phyloP scores from a whole-genome alignment of 2,329 filamentous ascomycete genomes.

The Epichloe elymi region DNA sequence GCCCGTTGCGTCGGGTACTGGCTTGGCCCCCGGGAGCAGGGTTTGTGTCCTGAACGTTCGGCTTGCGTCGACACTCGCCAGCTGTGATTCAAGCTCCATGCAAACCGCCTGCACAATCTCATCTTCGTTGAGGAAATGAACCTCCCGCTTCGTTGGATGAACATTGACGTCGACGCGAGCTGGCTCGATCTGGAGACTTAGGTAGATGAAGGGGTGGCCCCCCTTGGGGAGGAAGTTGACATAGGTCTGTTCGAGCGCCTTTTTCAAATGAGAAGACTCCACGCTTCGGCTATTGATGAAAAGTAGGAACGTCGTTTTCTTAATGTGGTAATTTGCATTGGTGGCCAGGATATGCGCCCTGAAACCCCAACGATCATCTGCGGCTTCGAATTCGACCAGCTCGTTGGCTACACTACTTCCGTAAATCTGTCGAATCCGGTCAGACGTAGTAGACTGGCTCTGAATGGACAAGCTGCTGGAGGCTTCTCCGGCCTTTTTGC shows the following conservation, averaged over 20 bases:
- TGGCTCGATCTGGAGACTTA: slow-evolving; percentile 86
- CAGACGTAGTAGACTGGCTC: slow-evolving; percentile 55
- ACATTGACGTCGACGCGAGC: slow-evolving; percentile 92
- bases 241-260: slow-evolving; percentile 84
- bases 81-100: slow-evolving; percentile 59
- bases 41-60: slow-evolving; percentile 91
- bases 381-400: slow-evolving; percentile 59
- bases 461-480: slow-evolving; percentile 71
- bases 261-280: slow-evolving; percentile 78
- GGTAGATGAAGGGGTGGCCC: slow-evolving; percentile 79
- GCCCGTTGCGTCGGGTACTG: slow-evolving; percentile 13
- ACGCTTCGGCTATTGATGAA: slow-evolving; percentile 97
- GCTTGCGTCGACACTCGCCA: slow-evolving; percentile 83
- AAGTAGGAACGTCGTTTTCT: slow-evolving; percentile 72
- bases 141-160: slow-evolving; percentile 91
- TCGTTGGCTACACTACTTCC: slow-evolving; percentile 78
- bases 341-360: slow-evolving; percentile 68
- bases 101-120: slow-evolving; percentile 86
- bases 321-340: slow-evolving; percentile 90
- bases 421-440: slow-evolving; percentile 84
- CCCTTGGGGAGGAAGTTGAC: slow-evolving; percentile 74
- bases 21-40: slow-evolving; percentile 58
- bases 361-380: slow-evolving; percentile 73
- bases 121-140: slow-evolving; percentile 95
- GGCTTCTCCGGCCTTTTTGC: slow-evolving; percentile 89